Evolutionary conservation across 768 basidiomycete genomes (phyloP), one percentile per base, ranked within the genome.

Genomic region (Termitomyces titanicus): DNA sequence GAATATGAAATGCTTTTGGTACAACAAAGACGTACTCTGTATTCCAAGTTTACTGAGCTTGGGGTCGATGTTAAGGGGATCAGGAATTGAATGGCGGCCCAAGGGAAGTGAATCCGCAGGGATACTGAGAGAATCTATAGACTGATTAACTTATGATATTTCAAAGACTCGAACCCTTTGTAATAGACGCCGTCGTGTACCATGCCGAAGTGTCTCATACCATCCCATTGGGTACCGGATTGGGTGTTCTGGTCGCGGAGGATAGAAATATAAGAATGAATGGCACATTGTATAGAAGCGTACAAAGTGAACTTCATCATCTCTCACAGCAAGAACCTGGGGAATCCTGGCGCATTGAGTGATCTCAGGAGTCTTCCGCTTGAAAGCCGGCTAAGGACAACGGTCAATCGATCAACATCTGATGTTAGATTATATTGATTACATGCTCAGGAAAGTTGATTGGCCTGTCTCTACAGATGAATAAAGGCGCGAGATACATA

Each of bases 161-260:
- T 22, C 3, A 17, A 33, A 18, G 18, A 18, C 20, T n/a, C 29
- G 29, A 58, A 84, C 83, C 83, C 81, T 69, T 85, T 82, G 66
- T 86, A 87, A 63, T 82, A 84, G n/a, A 84, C 71, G 1, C 72
- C 72, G 55, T 84, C 76, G 13, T 79, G 74, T 1, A 66, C 48
- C 33, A 86, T 53, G 1, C 82, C 82, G 59, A 76, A 82, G 59
- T 87, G 84, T 55, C 78, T 75, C 66, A 86, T 56, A 6, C 85
- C 84, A 60, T 87, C 86, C 85, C 85, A 86, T 61, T 88, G 86
- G 4, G 83, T 77, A 5, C 85, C 84, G 0, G 84, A 85, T 70
- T 87, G 86, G 0, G 85, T 85, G 57, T 88, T 86, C 85, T 86
- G 15, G 24, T 17, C 22, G 40, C 60, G 20, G 24, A 47, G 1